Evolutionary conservation across 768 basidiomycete species (phyloP).

Genomic region (Psilocybe tampanensis): DNA sequence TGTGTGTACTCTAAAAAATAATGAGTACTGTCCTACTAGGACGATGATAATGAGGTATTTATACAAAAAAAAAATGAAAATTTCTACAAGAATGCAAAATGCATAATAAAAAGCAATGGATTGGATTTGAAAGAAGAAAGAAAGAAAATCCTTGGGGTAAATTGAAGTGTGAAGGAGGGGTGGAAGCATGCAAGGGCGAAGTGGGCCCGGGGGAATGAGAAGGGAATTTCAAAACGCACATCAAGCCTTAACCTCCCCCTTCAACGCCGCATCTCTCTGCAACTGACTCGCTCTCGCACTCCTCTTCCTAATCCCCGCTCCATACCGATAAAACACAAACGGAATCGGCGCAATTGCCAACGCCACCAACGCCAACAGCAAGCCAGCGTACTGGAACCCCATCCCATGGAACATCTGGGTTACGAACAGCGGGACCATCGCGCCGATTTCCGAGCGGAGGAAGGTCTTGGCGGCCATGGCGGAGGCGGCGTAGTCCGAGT

Average conservation of each 20-base stretch:
- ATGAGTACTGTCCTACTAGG: too few relatives aligned
- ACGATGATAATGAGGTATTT: too few relatives aligned
- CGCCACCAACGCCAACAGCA: constrained; percentile 35
- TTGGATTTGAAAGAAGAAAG: too few relatives aligned
- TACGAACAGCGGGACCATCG: constrained; percentile 40
- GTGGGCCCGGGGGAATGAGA: too few relatives aligned
- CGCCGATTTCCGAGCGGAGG: constrained; percentile 36
- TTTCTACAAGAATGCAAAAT: too few relatives aligned
- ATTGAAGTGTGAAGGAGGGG: too few relatives aligned
- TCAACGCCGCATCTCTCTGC: constrained; percentile 1
- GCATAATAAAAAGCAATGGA: too few relatives aligned
- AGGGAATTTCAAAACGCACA: too few relatives aligned
- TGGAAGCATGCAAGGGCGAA: too few relatives aligned
- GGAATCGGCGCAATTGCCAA: constrained; percentile 39
- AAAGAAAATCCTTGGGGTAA: too few relatives aligned
- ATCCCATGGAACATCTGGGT: constrained; percentile 43
- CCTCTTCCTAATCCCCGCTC: constrained; percentile 38
- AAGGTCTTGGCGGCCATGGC: constrained; percentile 48
- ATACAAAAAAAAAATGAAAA: too few relatives aligned
- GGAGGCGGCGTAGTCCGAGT: constrained; percentile 41
- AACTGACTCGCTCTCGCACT: constrained; percentile 16
- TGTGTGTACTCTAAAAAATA: too few relatives aligned
- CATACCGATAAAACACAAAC: constrained; percentile 42
- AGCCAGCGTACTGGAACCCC: constrained; percentile 41
- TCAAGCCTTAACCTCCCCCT: neutral